Base-by-base conservation (phyloP, 306 rosid genomes). In the Vigna radiata region DNA sequence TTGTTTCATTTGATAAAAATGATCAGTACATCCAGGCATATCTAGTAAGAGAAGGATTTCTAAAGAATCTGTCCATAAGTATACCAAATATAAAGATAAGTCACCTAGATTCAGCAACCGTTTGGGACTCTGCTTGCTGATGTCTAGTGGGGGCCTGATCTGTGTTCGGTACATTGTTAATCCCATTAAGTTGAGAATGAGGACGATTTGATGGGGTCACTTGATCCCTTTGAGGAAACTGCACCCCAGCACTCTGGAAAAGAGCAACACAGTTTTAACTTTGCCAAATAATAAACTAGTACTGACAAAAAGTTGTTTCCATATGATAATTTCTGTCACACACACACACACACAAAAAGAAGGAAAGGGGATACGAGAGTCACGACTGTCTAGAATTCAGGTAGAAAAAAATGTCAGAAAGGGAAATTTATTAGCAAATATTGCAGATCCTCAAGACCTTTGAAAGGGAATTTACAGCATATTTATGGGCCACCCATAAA, bases 101-200 rank as follows among this genome's bases (percentile, higher is more conserved):
- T 85, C 85, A 94, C 98, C 97, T 90, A 63, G 97, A 89, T 79
- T 94, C 97, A 29, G 98, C 88, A 78, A 84, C 85, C 44, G 73
- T 56, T 55, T 84, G 86, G 37, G 91, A 67, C 79, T 94, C 94
- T 25, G 79, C 86, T 76, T 76, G 81, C 23, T 49, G 85, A 73
- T 68, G 83, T 68, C 76, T 79, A 75, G 89, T 76, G 48, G 79
- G 49, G 72, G 71, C 81, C 83, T 56, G 78, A 82, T 90, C 94
- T 68, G 89, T 85, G 67, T 77, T 85, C 37, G 84, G 87, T 73
- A 72, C 44, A 65, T 72, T 41, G 65, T 33, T 72, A 19, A 56
- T 79, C 43, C 68, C 76, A 77, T 66, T 73, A 81, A 86, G 87
- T 82, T 83, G 88, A 83, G 90, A 73, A 27, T 47, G 56, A 65